Base-by-base conservation (phyloP, 257 asterid species). In the Sherardia arvensis region DNA sequence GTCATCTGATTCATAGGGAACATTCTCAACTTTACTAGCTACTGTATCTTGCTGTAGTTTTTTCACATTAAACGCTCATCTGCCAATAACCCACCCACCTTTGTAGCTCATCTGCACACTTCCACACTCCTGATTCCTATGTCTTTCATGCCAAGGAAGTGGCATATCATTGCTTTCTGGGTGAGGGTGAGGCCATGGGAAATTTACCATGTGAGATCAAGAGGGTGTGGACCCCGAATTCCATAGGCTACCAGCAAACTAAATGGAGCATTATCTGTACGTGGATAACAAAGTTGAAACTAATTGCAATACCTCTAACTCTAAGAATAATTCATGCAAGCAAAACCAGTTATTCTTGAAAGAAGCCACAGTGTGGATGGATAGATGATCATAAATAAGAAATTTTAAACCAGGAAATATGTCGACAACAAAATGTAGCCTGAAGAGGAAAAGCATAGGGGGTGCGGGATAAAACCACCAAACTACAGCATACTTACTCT, bases 61-160 rank as follows among this genome's bases (percentile, higher is more conserved):
- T 77, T 71, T 85, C 70, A 85, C 85, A 78, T 81, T 80, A 68
- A 65, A 36, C 72, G 95, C 97, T 67, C 95, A 91, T 77, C 82
- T 90, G 63, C 97, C 97, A 71, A 85, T 90, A 63, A 90, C 94
- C 59, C 90, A n/a, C n/a, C n/a, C n/a, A n/a, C n/a, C n/a, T n/a
- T n/a, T n/a, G n/a, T n/a, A n/a, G n/a, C n/a, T n/a, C n/a, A n/a
- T n/a, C n/a, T n/a, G n/a, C n/a, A n/a, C n/a, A n/a, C n/a, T n/a
- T n/a, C n/a, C n/a, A n/a, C n/a, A n/a, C n/a, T n/a, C n/a, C 71
- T 69, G 80, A 71, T 64, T 69, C 34, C 67, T 77, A 74, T 78
- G 82, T 75, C 77, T 75, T 62, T 81, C 87, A 51, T 45, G 51
- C 68, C 71, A 76, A 68, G 76, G 80, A 66, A 64, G 53, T 66